Percentiles rank a stretch among this genome's conserved stretches.
Evolutionary conservation across 2,329 filamentous ascomycete species (phyloP).

Genomic region (Curvularia sp.): DNA sequence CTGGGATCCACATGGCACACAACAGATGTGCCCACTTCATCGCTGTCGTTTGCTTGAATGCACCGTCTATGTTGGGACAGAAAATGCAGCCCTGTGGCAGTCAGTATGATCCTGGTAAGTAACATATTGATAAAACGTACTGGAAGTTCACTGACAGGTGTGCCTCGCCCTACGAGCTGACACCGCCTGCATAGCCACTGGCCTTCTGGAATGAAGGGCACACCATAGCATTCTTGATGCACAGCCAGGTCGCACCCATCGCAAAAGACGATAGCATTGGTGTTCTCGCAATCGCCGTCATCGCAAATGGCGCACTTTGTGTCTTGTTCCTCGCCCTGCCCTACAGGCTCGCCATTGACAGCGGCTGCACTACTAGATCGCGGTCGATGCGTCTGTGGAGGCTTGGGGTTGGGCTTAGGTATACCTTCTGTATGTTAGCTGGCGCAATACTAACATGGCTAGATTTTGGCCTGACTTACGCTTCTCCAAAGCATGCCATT

Average conservation of each 20-base stretch:
- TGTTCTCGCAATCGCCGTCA: constrained; percentile 99
- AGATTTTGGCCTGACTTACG: constrained; percentile 52
- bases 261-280: constrained; percentile 98
- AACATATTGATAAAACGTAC: constrained; percentile 27
- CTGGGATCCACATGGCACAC: constrained; percentile 98
- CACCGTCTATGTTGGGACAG: constrained; percentile 95
- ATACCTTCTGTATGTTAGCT: constrained; percentile 59
- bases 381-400: constrained; percentile 90
- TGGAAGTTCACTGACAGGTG: constrained; percentile 68
- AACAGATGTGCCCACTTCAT: constrained; percentile 97
- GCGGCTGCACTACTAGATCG: constrained; percentile 93
- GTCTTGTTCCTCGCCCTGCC: constrained; percentile 87
- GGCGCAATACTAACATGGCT: neutral
- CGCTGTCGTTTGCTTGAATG: constrained; percentile 96
- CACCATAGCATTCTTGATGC: constrained; percentile 98
- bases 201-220: constrained; percentile 97
- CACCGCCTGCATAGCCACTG: constrained; percentile 98
- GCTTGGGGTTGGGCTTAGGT: constrained; percentile 95
- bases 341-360: constrained; percentile 89
- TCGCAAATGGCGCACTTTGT: constrained; percentile 98
- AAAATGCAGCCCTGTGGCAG: constrained; percentile 74
- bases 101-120: constrained; percentile 26
- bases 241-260: constrained; percentile 97
- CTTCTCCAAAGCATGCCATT: constrained; percentile 96
- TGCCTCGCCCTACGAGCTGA: constrained; percentile 89